Percentiles rank a stretch among this genome's conserved stretches.
Evolutionary conservation across 148 eudicot genomes (phyloP).

Genomic region (Amaranthus palmeri): DNA sequence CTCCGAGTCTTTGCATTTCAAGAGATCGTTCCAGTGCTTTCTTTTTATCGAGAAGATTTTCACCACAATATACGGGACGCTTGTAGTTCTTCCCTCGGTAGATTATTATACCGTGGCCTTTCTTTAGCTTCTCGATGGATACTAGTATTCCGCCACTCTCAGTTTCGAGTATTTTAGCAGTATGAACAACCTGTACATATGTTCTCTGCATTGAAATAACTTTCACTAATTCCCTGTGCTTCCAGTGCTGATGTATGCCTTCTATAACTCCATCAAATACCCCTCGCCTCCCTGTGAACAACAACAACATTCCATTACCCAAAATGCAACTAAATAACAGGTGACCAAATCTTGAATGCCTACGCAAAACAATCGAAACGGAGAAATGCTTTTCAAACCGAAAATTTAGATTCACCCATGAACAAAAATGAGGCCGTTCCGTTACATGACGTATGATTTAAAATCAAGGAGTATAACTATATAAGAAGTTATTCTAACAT

Average conservation of each 20-base stretch:
- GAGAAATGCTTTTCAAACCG: no score
- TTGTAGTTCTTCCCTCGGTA: constrained; percentile 88
- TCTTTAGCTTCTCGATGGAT: constrained; percentile 67
- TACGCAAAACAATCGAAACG: no score
- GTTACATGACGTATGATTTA: no score
- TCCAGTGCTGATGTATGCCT: constrained; percentile 97
- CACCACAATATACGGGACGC: constrained; percentile 50
- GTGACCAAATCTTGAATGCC: no score
- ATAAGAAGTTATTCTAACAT: no score
- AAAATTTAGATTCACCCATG: no score
- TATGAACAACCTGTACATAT: constrained; percentile 48
- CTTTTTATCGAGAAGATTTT: constrained; percentile 65
- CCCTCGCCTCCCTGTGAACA: constrained; percentile 77
- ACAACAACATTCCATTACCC: constrained; percentile 12
- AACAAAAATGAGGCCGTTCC: no score
- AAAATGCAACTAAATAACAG: no score
- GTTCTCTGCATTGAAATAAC: constrained; percentile 80
- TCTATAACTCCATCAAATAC: constrained; percentile 88
- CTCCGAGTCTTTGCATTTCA: constrained; percentile 84
- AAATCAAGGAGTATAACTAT: no score
- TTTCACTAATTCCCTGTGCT: constrained; percentile 81
- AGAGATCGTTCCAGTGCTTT: constrained; percentile 81
- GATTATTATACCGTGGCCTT: constrained; percentile 80
- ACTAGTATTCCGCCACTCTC: constrained; percentile 80
- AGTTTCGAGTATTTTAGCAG: constrained; percentile 65